Percentiles rank a stretch among this genome's conserved stretches.
phyloP scores from a whole-genome alignment of 768 basidiomycete genomes.

The Kwoniella botswanensis region DNA sequence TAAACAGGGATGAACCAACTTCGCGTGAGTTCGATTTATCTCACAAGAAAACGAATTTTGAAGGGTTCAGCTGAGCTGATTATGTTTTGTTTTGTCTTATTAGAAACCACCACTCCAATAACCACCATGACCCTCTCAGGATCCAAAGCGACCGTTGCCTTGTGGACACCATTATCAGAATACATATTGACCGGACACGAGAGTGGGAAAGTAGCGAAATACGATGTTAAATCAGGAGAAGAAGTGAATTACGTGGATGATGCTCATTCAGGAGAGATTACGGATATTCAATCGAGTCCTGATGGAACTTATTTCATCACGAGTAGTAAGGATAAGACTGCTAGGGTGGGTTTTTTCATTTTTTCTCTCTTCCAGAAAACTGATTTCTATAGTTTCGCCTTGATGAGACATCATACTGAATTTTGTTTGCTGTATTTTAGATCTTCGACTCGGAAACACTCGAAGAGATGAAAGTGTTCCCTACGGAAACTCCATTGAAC shows the following conservation, averaged over 20 bases:
- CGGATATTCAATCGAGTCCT: conserved; percentile 86
- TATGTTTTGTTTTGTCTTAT: too few species aligned
- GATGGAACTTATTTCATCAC: conserved; percentile 96
- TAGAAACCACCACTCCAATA: conserved; percentile 76
- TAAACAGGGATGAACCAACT: conserved; percentile 82
- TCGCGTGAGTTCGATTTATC: conserved; percentile 67
- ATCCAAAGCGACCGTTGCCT: conserved; percentile 95
- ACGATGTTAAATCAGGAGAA: conserved; percentile 84
- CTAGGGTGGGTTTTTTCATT: conserved; percentile 68
- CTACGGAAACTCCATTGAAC: conserved; percentile 93
- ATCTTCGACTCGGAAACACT: conserved; percentile 71
- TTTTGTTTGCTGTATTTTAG: conserved; percentile 16
- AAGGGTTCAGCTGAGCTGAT: too few species aligned
- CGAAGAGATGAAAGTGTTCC: conserved; percentile 87
- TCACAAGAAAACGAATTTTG: too few species aligned
- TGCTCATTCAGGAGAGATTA: conserved; percentile 72
- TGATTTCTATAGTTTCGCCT: neutral
- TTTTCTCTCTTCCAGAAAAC: neutral
- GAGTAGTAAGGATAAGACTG: conserved; percentile 94
- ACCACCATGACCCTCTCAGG: conserved; percentile 85
- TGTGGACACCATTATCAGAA: conserved; percentile 78
- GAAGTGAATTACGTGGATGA: conserved; percentile 82
- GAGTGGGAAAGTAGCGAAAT: conserved; percentile 90
- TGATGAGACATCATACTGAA: neutral
- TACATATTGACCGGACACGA: conserved; percentile 93